phyloP scores from a whole-genome alignment of 768 basidiomycete genomes.

The Tulasnella sp. region DNA sequence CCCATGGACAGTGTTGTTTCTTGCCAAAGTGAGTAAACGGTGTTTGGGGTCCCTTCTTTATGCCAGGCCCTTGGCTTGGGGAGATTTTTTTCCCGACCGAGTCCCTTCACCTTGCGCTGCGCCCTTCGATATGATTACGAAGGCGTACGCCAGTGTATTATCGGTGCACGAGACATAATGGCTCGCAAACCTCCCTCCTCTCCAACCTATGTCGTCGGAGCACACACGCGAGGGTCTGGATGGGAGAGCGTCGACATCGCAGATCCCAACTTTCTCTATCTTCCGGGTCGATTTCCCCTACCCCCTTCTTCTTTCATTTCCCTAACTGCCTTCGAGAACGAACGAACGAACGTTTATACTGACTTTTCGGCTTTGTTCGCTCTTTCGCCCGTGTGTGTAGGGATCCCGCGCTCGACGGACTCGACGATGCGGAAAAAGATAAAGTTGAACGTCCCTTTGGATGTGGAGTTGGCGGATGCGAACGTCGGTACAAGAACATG shows the following conservation, averaged over 20 bases:
- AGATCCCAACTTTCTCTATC: not conserved
- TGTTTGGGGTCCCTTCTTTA: not conserved
- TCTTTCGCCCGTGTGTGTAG: too few species aligned
- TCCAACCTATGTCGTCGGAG: not conserved
- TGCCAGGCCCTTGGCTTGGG: not conserved
- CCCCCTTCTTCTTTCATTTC: not conserved
- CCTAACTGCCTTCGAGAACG: not conserved
- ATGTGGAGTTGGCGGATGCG: constrained; percentile 65
- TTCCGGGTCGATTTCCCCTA: constrained; percentile 1
- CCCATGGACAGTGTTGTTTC: constrained; percentile 88
- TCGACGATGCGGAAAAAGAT: constrained; percentile 71
- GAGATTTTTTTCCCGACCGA: not conserved
- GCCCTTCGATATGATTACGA: not conserved
- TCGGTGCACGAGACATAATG: not conserved
- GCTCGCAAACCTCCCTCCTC: not conserved
- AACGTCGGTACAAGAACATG: constrained; percentile 94
- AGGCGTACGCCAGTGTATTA: not conserved
- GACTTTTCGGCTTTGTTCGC: constrained; percentile 7
- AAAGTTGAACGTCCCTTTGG: constrained; percentile 74
- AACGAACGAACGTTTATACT: constrained; percentile 40
- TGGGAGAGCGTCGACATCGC: not conserved
- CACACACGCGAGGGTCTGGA: not conserved
- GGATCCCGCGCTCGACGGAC: constrained; percentile 27
- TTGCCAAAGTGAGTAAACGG: constrained; percentile 56
- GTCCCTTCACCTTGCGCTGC: not conserved